These are phyloP conservation scores for Pichia cephalocereana DNA, from an alignment of 805 yeast genomes.

Conservation along the genomic window DNA sequence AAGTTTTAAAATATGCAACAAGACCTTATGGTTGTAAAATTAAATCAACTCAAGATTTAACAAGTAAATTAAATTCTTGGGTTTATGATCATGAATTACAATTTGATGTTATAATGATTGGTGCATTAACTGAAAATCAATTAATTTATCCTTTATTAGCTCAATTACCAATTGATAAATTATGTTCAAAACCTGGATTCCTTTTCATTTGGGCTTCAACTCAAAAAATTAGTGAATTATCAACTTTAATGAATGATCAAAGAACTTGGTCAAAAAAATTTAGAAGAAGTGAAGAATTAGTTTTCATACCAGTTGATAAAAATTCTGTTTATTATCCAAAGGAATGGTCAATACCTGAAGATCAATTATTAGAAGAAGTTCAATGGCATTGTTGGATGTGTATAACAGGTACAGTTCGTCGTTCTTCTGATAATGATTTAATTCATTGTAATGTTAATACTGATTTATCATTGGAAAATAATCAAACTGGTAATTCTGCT, in stretches of 20 bases:
- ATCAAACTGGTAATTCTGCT: slow-evolving; percentile 31
- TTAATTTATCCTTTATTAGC: slow-evolving; percentile 52
- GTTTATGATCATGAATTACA: slow-evolving; percentile 44
- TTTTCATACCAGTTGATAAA: slow-evolving; percentile 64
- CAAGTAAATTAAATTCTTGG: slow-evolving; percentile 54
- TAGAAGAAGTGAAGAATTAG: slow-evolving; percentile 83
- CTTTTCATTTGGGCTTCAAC: slow-evolving; percentile 84
- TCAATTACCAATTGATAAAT: slow-evolving; percentile 58
- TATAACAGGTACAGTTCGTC: slow-evolving; percentile 85
- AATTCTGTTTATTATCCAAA: slow-evolving; percentile 59
- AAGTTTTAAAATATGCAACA: slow-evolving; percentile 42
- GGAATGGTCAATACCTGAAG: slow-evolving; percentile 34
- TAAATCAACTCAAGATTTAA: slow-evolving; percentile 38
- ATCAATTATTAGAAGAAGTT: slow-evolving; percentile 51
- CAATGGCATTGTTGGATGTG: slow-evolving; percentile 99
- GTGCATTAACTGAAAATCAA: slow-evolving; percentile 72
- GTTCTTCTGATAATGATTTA: slow-evolving; percentile 73
- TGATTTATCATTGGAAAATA: slow-evolving; percentile 66
- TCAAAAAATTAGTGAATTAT: slow-evolving; percentile 55
- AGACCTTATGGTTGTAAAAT: slow-evolving; percentile 61
- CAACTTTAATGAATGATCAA: slow-evolving; percentile 34
- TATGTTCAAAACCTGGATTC: slow-evolving; percentile 81
- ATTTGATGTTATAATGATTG: slow-evolving; percentile 89
- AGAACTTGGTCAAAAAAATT: slow-evolving; percentile 48
- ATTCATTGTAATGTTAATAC: slow-evolving; percentile 92